Base-by-base conservation (phyloP, 768 basidiomycete genomes). In the Mycena venus region DNA sequence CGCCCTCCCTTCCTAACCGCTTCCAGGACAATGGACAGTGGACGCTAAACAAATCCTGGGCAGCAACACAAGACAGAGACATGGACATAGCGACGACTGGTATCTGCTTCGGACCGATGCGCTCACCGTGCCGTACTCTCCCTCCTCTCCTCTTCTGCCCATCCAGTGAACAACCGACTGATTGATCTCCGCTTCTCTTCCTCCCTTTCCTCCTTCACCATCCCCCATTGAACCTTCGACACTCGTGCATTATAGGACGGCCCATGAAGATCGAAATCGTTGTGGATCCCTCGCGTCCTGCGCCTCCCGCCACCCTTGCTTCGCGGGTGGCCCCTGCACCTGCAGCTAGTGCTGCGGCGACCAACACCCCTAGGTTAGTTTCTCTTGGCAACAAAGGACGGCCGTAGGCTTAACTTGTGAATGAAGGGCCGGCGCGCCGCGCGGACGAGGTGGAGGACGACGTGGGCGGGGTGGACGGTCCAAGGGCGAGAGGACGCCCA, bases 261-360 rank as follows among this genome's bases (percentile, higher is more conserved):
- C 95, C 96, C 27, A 98, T 99, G 97, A 98, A 97, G 89, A 97
- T 99, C 75, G 98, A 99, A 89, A 96, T 99, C 77, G 92, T 99
- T 55, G 90, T 98, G 82, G 96, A 98, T 86, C 96, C 96, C 15
- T 89, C 92, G 55, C 89, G 90, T 51, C 83, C 93, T n/a, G 88
- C 91, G 8, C 84, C 90, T 14, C 83, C 87, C 12, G 87, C 87
- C 23, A 89, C 95, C 6, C 88, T 99, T 75, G 91, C 91, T 21
- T 91, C 94, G 29, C 95, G 98, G 65, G 95, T 99, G 40, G 95
- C 95, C 4, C 95, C 96, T 40, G 90, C 91, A 4, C 85, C 91
- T 17, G 83, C 87, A 53, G 86, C 84, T 11, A 78, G 81, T 47
- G 81, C 80, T 29, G 79, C 86, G 51, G 78, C 82, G 65, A 82